Evolutionary conservation across 2,329 filamentous ascomycete genomes (phyloP).

Genomic region (Fusarium robinianum): DNA sequence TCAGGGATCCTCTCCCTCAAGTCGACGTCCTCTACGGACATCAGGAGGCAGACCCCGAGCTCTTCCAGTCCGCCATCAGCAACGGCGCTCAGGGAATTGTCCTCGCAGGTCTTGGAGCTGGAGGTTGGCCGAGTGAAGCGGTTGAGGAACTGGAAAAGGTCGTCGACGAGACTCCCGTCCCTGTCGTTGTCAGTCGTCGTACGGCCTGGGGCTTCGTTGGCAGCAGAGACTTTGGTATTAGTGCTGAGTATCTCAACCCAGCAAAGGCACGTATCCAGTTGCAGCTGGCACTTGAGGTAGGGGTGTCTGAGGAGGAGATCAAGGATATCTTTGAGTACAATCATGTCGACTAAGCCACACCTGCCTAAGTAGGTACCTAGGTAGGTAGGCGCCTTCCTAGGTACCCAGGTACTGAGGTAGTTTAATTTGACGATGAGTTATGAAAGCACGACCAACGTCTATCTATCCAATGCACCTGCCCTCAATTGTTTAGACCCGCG

Average conservation of each 20-base stretch:
- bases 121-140: slow-evolving; percentile 49
- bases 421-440: too few species aligned
- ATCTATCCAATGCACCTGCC: too few species aligned
- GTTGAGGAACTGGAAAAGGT: slow-evolving; percentile 46
- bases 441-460: too few species aligned
- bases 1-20: slow-evolving; percentile 49
- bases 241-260: slow-evolving; percentile 57
- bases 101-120: slow-evolving; percentile 58
- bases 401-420: too few species aligned
- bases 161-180: slow-evolving; percentile 47
- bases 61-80: slow-evolving; percentile 52
- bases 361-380: too few species aligned
- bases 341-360: too few species aligned
- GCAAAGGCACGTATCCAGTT: slow-evolving; percentile 58
- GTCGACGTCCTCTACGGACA: slow-evolving; percentile 61
- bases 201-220: slow-evolving; percentile 55
- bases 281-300: slow-evolving; percentile 43
- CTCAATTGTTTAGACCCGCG: too few species aligned
- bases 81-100: slow-evolving; percentile 58
- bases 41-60: slow-evolving; percentile 52
- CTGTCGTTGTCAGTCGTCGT: slow-evolving; percentile 55
- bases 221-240: slow-evolving; percentile 41
- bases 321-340: slow-evolving; percentile 21
- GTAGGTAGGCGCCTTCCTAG: too few species aligned
- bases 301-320: slow-evolving; percentile 18